These are phyloP conservation scores for Cladobotryum mycophilum DNA, from an alignment of 2,329 filamentous ascomycete genomes.

Conservation along the genomic window DNA sequence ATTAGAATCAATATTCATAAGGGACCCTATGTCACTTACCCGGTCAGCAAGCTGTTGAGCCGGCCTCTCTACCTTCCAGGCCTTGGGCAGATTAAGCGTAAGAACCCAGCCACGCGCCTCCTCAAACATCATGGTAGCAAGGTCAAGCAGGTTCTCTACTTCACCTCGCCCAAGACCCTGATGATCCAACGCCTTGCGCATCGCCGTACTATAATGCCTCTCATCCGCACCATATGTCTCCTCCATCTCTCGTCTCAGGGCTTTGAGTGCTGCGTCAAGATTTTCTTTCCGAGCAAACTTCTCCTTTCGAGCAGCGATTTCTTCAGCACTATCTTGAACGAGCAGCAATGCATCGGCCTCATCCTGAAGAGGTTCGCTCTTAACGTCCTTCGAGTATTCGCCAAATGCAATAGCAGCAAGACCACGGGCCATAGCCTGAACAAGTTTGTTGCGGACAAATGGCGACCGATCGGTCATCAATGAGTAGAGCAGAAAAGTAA, in stretches of 20 bases:
- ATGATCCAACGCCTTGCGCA: slow-evolving; percentile 39
- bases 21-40: slow-evolving; percentile 21
- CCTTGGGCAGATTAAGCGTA: slow-evolving; percentile 35
- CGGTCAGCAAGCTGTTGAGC: slow-evolving; percentile 29
- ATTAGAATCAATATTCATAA: slow-evolving; percentile 15
- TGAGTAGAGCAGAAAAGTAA: slow-evolving; percentile 50
- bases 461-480: slow-evolving; percentile 59
- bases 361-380: slow-evolving; percentile 31
- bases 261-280: slow-evolving; percentile 47
- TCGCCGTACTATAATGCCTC: slow-evolving; percentile 34
- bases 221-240: slow-evolving; percentile 34
- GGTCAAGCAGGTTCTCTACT: slow-evolving; percentile 35
- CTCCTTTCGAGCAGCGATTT: slow-evolving; percentile 54
- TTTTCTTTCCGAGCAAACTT: slow-evolving; percentile 62
- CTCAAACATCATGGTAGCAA: slow-evolving; percentile 43
- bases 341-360: slow-evolving; percentile 35
- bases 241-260: slow-evolving; percentile 38
- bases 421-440: slow-evolving; percentile 52
- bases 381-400: slow-evolving; percentile 44
- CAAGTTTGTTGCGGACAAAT: slow-evolving; percentile 54
- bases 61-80: slow-evolving; percentile 34
- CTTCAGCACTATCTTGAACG: slow-evolving; percentile 36
- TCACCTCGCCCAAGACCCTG: slow-evolving; percentile 33
- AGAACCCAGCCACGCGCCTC: slow-evolving; percentile 37
- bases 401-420: slow-evolving; percentile 60